A percentile compares a stretch with the other conserved stretches of the same genome.
These are phyloP conservation scores for Beauveria asiatica DNA, from an alignment of 2,329 filamentous ascomycete species.

Conservation along the genomic window DNA sequence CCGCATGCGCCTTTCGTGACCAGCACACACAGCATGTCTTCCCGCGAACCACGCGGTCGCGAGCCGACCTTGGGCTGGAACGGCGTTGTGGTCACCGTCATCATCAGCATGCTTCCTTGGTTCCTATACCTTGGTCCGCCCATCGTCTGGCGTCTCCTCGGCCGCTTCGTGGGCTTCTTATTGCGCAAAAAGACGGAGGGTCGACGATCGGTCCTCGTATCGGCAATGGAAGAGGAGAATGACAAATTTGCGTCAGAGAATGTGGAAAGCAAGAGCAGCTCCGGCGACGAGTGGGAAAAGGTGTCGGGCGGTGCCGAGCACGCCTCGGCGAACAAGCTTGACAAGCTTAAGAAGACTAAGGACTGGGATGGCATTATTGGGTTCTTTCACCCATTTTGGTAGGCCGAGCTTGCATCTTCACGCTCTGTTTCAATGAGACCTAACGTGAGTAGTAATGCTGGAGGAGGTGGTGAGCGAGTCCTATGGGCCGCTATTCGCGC, in stretches of 20 bases:
- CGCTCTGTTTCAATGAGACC: not conserved
- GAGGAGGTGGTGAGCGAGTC: conserved; percentile 89
- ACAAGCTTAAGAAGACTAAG: conserved; percentile 30
- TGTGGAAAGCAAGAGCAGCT: conserved; percentile 24
- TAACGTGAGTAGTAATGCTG: conserved; percentile 64
- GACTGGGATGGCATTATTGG: conserved; percentile 81
- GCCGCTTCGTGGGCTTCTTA: conserved; percentile 47
- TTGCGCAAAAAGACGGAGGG: conserved; percentile 56
- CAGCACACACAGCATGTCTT: conserved; percentile 18
- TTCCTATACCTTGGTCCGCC: conserved; percentile 25
- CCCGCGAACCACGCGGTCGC: conserved; percentile 22
- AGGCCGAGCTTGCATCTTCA: conserved; percentile 23
- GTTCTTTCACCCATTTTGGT: conserved; percentile 98
- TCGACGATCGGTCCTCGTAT: conserved; percentile 48
- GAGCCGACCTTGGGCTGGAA: conserved; percentile 20
- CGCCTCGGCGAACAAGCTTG: conserved; percentile 25
- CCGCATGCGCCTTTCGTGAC: conserved; percentile 20
- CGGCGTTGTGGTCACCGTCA: not conserved
- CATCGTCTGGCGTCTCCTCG: conserved; percentile 30
- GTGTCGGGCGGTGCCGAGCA: conserved; percentile 42
- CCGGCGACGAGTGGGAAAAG: conserved; percentile 63
- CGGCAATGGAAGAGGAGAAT: conserved; percentile 40
- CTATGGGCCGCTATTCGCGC: conserved; percentile 92
- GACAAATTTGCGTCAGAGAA: conserved; percentile 27
- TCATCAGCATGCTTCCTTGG: conserved; percentile 21